These are phyloP conservation scores for Arabis alpina DNA, from an alignment of 345 rosid species.

Conservation along the genomic window DNA sequence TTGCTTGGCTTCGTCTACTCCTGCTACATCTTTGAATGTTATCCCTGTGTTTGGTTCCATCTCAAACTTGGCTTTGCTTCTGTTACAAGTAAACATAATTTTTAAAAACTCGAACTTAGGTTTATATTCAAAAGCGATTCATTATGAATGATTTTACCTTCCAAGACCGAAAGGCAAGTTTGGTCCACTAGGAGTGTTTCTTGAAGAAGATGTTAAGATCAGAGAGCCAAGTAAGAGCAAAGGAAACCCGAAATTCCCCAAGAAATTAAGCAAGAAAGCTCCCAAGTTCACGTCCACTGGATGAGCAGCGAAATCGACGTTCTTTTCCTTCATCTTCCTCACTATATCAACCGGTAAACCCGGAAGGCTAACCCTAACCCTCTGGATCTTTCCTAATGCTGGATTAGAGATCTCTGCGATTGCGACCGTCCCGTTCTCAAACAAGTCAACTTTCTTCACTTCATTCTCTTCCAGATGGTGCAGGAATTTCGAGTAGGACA, in stretches of 20 bases:
- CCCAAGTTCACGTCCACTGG: constrained; percentile 58
- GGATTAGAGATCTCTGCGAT: constrained; percentile 66
- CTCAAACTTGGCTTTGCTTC: constrained; percentile 84
- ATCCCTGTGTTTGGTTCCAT: constrained; percentile 82
- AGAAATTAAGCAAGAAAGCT: constrained; percentile 50
- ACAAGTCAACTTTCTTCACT: constrained; percentile 69
- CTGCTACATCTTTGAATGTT: constrained; percentile 82
- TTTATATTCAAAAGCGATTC: background rate
- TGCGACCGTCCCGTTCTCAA: constrained; percentile 71
- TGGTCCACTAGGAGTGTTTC: constrained; percentile 57
- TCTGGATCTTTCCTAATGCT: constrained; percentile 55
- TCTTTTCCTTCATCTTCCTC: constrained; percentile 66
- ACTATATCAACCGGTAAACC: constrained; percentile 64
- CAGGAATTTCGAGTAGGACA: constrained; percentile 69
- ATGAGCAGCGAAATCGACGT: constrained; percentile 70
- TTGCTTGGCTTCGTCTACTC: constrained; percentile 87
- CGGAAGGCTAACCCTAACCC: constrained; percentile 69
- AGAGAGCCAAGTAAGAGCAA: constrained; percentile 62
- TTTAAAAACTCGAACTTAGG: background rate
- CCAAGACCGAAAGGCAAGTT: constrained; percentile 79
- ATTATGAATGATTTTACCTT: constrained; percentile 40
- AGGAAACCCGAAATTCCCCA: constrained; percentile 71
- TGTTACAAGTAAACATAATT: constrained; percentile 28
- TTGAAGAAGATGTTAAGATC: constrained; percentile 49
- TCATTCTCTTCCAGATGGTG: constrained; percentile 59